Percentiles rank a stretch among this genome's conserved stretches.
These are phyloP conservation scores for Vigna trinervia DNA, from an alignment of 306 rosid genomes.

Conservation along the genomic window DNA sequence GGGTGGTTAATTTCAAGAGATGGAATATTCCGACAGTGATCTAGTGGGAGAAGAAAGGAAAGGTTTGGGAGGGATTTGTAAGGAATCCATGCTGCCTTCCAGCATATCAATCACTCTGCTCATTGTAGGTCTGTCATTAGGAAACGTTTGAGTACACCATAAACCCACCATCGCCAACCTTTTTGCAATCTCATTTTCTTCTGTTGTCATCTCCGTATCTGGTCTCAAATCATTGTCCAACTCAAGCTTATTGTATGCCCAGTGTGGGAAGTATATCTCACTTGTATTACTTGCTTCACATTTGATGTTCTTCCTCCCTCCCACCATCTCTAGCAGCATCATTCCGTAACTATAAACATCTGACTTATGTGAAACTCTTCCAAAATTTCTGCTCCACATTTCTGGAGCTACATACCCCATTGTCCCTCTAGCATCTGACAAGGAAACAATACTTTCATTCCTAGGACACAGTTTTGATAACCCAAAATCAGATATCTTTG, in stretches of 20 bases:
- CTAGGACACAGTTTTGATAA: slow-evolving; percentile 46
- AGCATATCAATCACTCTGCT: slow-evolving; percentile 59
- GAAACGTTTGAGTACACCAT: slow-evolving; percentile 53
- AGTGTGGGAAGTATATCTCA: neutral
- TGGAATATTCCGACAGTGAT: neutral
- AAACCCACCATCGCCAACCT: slow-evolving; percentile 49
- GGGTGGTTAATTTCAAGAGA: neutral
- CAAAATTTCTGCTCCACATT: slow-evolving; percentile 36
- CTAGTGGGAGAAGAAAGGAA: slow-evolving; percentile 33
- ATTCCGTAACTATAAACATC: neutral
- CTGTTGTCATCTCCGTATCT: neutral
- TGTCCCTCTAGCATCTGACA: slow-evolving; percentile 52
- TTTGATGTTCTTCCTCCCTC: neutral
- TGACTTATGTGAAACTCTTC: neutral
- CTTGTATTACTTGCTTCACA: neutral
- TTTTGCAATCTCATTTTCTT: slow-evolving; percentile 45
- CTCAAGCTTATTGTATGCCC: slow-evolving; percentile 10
- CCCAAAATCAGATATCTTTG: slow-evolving; percentile 58
- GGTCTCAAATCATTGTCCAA: neutral
- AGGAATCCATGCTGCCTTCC: slow-evolving; percentile 41
- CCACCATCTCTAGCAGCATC: neutral
- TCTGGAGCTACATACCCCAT: slow-evolving; percentile 57
- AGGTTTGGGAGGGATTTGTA: slow-evolving; percentile 56
- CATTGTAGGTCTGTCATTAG: slow-evolving; percentile 50
- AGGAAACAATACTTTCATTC: slow-evolving; percentile 46